Percentiles rank a stretch among this genome's conserved stretches.
phyloP scores from a whole-genome alignment of 2,329 filamentous ascomycete species.

The Hypoxylon sp. region DNA sequence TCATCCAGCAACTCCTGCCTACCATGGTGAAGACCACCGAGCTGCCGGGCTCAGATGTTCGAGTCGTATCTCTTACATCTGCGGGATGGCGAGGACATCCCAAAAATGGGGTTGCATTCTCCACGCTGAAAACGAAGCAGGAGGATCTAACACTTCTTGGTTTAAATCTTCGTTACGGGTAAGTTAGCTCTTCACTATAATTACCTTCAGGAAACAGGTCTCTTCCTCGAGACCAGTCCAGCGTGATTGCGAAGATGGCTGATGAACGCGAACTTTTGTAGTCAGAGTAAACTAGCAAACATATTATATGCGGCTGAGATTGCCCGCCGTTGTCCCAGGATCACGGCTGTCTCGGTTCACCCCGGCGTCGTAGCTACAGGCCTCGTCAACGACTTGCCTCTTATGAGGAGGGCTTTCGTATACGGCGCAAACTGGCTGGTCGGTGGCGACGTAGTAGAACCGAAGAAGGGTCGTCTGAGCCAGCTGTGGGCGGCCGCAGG shows the following conservation, averaged over 20 bases:
- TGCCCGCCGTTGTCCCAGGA: slow-evolving; percentile 38
- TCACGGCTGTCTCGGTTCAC: slow-evolving; percentile 39
- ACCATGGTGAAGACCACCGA: slow-evolving; percentile 37
- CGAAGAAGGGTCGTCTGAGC: slow-evolving; percentile 50
- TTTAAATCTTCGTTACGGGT: slow-evolving; percentile 41
- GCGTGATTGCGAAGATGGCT: neutral
- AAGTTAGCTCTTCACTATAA: neutral
- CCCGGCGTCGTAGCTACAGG: slow-evolving; percentile 43
- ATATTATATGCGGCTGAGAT: slow-evolving; percentile 42
- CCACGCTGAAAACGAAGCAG: slow-evolving; percentile 38
- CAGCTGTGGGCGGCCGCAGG: slow-evolving; percentile 52
- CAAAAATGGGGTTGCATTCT: slow-evolving; percentile 36
- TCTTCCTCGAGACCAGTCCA: neutral
- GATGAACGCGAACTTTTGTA: slow-evolving; percentile 44
- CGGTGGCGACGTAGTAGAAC: slow-evolving; percentile 28
- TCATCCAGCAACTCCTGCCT: slow-evolving; percentile 48
- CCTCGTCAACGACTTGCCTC: slow-evolving; percentile 33
- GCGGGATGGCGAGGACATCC: slow-evolving; percentile 35
- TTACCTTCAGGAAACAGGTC: neutral
- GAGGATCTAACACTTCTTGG: slow-evolving; percentile 23
- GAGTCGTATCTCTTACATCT: slow-evolving; percentile 40
- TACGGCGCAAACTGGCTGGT: slow-evolving; percentile 24
- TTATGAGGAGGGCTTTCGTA: slow-evolving; percentile 29
- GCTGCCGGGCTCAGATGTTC: slow-evolving; percentile 35
- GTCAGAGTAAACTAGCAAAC: slow-evolving; percentile 45